A percentile compares a stretch with the other conserved stretches of the same genome.
Conservation (phyloP, 106 monocot genomes). For the Phalaenopsis equestris region DNA sequence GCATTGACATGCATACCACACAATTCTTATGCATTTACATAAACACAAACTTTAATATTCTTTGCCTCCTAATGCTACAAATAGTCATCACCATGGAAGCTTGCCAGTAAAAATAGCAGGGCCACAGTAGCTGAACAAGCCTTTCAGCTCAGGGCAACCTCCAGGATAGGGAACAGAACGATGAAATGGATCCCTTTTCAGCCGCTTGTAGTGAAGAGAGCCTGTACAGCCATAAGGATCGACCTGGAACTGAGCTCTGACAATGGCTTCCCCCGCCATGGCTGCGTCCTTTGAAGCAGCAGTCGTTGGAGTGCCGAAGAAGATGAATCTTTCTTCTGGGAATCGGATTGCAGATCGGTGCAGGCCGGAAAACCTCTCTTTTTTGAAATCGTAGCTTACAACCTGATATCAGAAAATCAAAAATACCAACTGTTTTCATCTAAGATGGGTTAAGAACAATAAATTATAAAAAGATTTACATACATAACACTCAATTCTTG, state of each 20-base stretch:
- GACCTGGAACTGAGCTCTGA: constrained; percentile 65
- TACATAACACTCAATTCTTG: no score
- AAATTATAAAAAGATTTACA: no score
- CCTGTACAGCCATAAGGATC: constrained; percentile 83
- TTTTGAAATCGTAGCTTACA: constrained; percentile 97
- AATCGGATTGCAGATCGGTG: constrained; percentile 78
- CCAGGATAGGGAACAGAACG: constrained; percentile 67
- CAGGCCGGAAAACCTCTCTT: constrained; percentile 72
- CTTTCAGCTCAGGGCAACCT: constrained; percentile 83
- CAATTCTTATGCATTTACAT: no score
- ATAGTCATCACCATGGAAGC: constrained; percentile 53
- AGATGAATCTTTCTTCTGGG: constrained; percentile 72
- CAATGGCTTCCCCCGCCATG: constrained; percentile 58
- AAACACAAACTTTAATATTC: no score
- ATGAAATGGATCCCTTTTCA: constrained; percentile 90
- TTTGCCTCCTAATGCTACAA: no score
- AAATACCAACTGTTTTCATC: background rate
- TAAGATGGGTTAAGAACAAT: no score
- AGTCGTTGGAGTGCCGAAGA: constrained; percentile 63
- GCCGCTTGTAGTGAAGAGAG: constrained; percentile 55
- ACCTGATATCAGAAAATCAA: constrained; percentile 33
- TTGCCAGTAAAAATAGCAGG: constrained; percentile 53
- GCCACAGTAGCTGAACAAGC: constrained; percentile 81
- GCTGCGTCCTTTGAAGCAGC: constrained; percentile 51
- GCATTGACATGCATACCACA: no score